These are phyloP conservation scores for Candida tropicalis DNA, from an alignment of 1,139 yeast species.

Conservation along the genomic window DNA sequence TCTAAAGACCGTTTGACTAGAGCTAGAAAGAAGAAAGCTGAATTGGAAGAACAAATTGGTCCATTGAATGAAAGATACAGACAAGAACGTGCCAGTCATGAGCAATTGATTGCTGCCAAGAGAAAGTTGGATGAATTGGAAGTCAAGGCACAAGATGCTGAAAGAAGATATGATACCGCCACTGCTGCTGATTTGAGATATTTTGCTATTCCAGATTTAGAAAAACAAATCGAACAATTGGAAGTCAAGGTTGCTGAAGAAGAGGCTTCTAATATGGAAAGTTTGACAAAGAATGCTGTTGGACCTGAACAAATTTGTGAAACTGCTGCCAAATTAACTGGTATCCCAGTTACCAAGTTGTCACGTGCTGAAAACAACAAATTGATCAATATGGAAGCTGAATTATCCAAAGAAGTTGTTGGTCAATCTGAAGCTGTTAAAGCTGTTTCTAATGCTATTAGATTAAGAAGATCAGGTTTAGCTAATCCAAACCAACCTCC, in stretches of 20 bases:
- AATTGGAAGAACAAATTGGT: conserved; percentile 77
- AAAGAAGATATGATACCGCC: conserved; percentile 92
- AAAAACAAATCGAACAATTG: conserved; percentile 71
- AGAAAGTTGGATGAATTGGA: conserved; percentile 90
- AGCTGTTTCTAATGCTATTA: conserved; percentile 93
- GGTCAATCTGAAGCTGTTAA: conserved; percentile 97
- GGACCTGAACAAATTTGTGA: conserved; percentile 93
- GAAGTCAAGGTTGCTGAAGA: conserved; percentile 80
- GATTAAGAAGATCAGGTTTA: conserved; percentile 92
- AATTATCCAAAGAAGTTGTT: conserved; percentile 78
- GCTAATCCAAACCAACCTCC: conserved; percentile 97
- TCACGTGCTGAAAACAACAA: conserved; percentile 95
- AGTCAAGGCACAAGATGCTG: conserved; percentile 92
- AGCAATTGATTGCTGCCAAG: conserved; percentile 84
- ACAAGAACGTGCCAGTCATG: conserved; percentile 91
- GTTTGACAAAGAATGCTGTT: conserved; percentile 84
- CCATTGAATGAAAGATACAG: conserved; percentile 87
- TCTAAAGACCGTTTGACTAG: conserved; percentile 83
- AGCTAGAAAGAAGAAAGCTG: conserved; percentile 80
- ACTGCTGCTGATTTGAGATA: conserved; percentile 95
- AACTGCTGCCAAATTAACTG: conserved; percentile 95
- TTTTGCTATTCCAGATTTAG: conserved; percentile 94
- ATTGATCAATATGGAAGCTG: conserved; percentile 92
- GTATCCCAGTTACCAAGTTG: conserved; percentile 96
- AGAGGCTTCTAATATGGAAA: conserved; percentile 60